Conservation (phyloP, 345 rosid species). For the Gossypium stocksii region DNA sequence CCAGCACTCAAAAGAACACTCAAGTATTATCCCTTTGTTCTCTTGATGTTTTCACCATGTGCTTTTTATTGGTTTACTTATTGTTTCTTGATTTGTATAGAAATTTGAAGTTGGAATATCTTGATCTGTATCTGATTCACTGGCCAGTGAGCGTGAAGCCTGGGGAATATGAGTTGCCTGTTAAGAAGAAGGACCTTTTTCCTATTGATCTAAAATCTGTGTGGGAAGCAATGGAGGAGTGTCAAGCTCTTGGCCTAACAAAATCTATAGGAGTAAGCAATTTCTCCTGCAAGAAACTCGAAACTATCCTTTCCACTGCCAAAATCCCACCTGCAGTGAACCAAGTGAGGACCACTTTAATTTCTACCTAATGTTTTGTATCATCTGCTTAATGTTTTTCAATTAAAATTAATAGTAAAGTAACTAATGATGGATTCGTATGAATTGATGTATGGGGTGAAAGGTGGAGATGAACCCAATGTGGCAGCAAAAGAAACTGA, state of each 20-base stretch:
- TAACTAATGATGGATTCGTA: no score
- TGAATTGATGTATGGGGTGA: no score
- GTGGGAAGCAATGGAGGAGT: conserved; percentile 40
- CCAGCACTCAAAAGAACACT: not conserved
- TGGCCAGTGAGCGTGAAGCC: conserved; percentile 25
- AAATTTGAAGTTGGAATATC: conserved; percentile 30
- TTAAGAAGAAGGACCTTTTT: conserved; percentile 8
- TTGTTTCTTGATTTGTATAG: conserved; percentile 3
- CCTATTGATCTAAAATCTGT: conserved; percentile 27
- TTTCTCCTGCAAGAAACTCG: conserved; percentile 30
- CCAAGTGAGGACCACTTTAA: conserved; percentile 16
- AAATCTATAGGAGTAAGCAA: conserved; percentile 37
- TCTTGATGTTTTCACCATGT: no score
- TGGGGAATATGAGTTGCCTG: conserved; percentile 14
- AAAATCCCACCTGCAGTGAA: conserved; percentile 34
- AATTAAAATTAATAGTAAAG: no score
- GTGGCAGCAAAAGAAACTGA: no score
- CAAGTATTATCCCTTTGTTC: not conserved
- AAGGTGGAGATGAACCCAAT: no score
- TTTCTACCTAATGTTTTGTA: no score
- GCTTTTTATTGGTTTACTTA: no score
- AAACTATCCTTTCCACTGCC: conserved; percentile 21
- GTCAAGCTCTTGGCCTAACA: conserved; percentile 23
- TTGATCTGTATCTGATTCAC: conserved; percentile 36
- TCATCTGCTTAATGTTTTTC: no score